Percentiles rank a stretch among this genome's conserved stretches.
Evolutionary conservation across 139 green algal species (phyloP).

Genomic region (Chlamydomonas schloesseri): DNA sequence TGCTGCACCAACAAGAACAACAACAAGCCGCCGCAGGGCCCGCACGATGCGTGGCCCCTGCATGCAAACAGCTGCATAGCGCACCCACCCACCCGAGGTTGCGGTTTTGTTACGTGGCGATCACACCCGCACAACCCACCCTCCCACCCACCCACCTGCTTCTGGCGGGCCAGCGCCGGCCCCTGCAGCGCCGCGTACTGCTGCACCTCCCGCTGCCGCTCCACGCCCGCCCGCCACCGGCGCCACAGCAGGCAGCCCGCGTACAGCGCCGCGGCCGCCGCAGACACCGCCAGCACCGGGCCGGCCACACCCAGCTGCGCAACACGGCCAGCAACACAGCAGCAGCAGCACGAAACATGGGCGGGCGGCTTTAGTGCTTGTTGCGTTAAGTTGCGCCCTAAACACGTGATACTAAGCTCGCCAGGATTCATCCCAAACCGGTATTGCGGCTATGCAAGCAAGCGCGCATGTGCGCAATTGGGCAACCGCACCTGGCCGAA

Average conservation of each 20-base stretch:
- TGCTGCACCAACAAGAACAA: too few species aligned
- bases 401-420: too few species aligned
- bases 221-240: not conserved
- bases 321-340: not conserved
- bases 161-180: slow-evolving; percentile 6
- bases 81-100: not conserved
- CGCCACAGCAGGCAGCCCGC: not conserved
- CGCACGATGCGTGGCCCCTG: not conserved
- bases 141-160: not conserved
- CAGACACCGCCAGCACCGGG: not conserved
- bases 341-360: too few species aligned
- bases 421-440: too few species aligned
- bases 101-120: too few species aligned
- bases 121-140: not conserved
- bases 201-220: not conserved
- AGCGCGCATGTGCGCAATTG: too few species aligned
- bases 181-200: not conserved
- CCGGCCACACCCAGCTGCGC: not conserved
- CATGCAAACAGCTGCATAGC: too few species aligned
- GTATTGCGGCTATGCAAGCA: too few species aligned
- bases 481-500: too few species aligned
- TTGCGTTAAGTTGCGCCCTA: too few species aligned
- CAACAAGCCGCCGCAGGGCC: too few species aligned
- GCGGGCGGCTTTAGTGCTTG: too few species aligned
- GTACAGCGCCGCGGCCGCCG: not conserved